Evolutionary conservation across 2,329 filamentous ascomycete species (phyloP).

Genomic region (Cladosporium halotolerans): DNA sequence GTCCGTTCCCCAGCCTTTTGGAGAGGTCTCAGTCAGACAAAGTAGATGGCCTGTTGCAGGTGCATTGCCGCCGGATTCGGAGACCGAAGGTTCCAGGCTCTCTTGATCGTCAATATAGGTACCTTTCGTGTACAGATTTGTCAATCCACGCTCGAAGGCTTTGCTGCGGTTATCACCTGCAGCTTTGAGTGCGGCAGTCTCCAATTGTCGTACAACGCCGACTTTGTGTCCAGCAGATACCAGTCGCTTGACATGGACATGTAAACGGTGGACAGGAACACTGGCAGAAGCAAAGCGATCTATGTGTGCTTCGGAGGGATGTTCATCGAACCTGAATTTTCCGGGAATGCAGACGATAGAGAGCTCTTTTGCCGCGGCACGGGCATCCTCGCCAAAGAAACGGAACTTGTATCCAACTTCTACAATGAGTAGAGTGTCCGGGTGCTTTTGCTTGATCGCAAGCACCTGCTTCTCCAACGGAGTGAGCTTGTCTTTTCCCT

Average conservation of each 20-base stretch:
- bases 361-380: slow-evolving; percentile 79
- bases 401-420: slow-evolving; percentile 98
- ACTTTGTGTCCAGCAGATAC: slow-evolving; percentile 93
- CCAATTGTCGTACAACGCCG: slow-evolving; percentile 86
- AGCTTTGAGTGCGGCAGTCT: slow-evolving; percentile 93
- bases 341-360: slow-evolving; percentile 96
- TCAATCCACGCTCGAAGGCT: slow-evolving; percentile 86
- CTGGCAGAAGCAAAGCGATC: slow-evolving; percentile 92
- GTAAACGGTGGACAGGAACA: slow-evolving; percentile 83
- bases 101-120: slow-evolving; percentile 95
- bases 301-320: slow-evolving; percentile 85
- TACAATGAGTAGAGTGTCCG: slow-evolving; percentile 83
- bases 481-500: slow-evolving; percentile 75
- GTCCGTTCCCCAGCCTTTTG: slow-evolving; percentile 76
- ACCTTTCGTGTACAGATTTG: slow-evolving; percentile 94
- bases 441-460: slow-evolving; percentile 85
- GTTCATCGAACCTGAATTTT: slow-evolving; percentile 90
- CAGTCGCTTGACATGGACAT: slow-evolving; percentile 89
- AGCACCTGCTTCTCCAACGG: slow-evolving; percentile 91
- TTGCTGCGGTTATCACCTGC: slow-evolving; percentile 90
- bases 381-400: slow-evolving; percentile 93
- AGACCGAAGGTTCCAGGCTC: slow-evolving; percentile 59
- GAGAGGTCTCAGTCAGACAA: slow-evolving; percentile 79
- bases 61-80: slow-evolving; percentile 48
- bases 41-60: slow-evolving; percentile 77